Base-by-base conservation (phyloP, 768 basidiomycete genomes). In the Lentinula guzmanii region DNA sequence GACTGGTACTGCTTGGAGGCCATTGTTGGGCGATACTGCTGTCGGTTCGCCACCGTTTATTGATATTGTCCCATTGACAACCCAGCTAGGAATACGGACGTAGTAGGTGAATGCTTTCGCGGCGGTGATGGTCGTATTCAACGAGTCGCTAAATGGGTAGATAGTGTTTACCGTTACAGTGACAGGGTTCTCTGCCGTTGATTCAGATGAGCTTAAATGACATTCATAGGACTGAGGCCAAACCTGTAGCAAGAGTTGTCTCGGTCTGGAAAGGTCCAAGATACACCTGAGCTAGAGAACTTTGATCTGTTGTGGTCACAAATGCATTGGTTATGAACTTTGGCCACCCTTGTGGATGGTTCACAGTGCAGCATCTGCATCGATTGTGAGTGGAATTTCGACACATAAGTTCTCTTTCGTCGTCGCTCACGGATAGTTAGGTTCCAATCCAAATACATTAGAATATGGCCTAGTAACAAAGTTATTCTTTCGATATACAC, bases 281-380 rank as follows among this genome's bases (percentile, higher is more conserved):
- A 63, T 81, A 81, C 13, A 80, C 64, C 24, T 82, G 81, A 5
- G 81, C 77, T 4, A 82, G 72, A 0, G 78, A 78, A n/a, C 68
- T 62, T 60, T 73, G 66, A 67, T 82, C 77, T 15, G 78, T 72
- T n/a, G 77, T 79, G 0, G 74, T 76, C 13, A 83, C 68, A 66
- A 84, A 83, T 5, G 81, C 74, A 66, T 81, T 82, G 21, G 77
- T 73, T 58, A 82, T 75, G 66, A 83, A 82, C 63, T 82, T 83
- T 1, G 82, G 81, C 77, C 78, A 82, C 33, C 79, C 80, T 66
- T 83, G 82, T 24, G 81, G 82, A 61, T 78, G 76, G 61, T 82
- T 81, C 54, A 82, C 82, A 1, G 80, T 82, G 69, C 81, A 82
- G 62, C 80, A 82, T 1, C 77, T 78, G 18, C 13, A 56, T 15